phyloP scores from a whole-genome alignment of 2,329 filamentous ascomycete genomes.

The Fusarium bulbicola region DNA sequence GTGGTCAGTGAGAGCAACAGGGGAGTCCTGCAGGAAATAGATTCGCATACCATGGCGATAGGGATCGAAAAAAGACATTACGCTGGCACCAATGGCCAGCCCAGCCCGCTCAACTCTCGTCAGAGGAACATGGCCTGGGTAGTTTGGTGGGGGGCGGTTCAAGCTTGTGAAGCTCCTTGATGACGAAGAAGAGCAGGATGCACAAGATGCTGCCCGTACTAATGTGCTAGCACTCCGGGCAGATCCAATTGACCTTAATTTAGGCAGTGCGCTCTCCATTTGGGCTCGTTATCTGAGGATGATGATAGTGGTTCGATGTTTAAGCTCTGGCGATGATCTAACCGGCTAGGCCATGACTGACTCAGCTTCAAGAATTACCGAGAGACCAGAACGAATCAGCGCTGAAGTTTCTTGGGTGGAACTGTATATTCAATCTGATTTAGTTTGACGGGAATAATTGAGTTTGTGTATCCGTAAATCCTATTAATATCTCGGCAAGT shows the following conservation, averaged over 20 bases:
- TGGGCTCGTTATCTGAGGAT: neutral
- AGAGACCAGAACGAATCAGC: neutral
- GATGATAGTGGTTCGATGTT: slow-evolving; percentile 28
- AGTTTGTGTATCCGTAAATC: neutral
- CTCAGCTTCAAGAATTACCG: neutral
- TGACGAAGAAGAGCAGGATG: slow-evolving; percentile 28
- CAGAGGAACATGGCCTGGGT: slow-evolving; percentile 91
- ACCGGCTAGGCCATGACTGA: slow-evolving; percentile 8
- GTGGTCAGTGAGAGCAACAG: neutral
- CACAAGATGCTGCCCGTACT: slow-evolving; percentile 35
- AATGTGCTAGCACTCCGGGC: slow-evolving; percentile 13
- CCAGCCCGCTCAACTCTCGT: slow-evolving; percentile 79
- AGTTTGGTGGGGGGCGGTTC: slow-evolving; percentile 85
- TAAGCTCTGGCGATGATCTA: neutral
- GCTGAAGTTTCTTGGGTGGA: slow-evolving; percentile 2
- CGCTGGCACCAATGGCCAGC: slow-evolving; percentile 71
- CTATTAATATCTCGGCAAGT: neutral
- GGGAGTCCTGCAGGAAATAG: neutral
- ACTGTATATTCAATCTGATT: neutral
- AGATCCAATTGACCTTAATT: slow-evolving; percentile 29
- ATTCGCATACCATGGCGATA: slow-evolving; percentile 73
- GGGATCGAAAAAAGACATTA: slow-evolving; percentile 76
- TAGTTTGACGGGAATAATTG: neutral
- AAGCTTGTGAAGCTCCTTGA: slow-evolving; percentile 75
- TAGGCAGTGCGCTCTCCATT: slow-evolving; percentile 41